Base-by-base conservation (phyloP, 768 basidiomycete species). In the Mycena chlorophos region DNA sequence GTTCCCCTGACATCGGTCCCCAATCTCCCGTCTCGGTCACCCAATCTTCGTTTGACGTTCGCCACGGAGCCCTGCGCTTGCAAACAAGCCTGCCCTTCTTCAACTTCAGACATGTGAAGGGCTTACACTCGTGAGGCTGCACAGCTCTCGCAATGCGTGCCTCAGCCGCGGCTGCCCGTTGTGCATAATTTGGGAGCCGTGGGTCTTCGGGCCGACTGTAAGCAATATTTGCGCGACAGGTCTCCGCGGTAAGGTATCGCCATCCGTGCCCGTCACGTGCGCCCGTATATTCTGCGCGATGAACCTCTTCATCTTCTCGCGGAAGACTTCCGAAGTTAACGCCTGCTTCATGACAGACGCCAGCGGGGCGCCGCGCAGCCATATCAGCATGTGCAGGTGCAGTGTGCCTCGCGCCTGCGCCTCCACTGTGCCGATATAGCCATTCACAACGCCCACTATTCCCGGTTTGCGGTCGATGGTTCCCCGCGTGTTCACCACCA, bases 371-470 rank as follows among this genome's bases (percentile, higher is more conserved):
- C 67, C 49, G 8, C 54, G 25, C 4, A 75, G 57, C 70, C 70
- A 75, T 0, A 76, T 1, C 0, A 77, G 51, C 17, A 75, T 45
- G 54, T 76, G 75, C 0, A 71, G 55, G 60, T 75, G 78, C 1
- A 78, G 61, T 2, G 66, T 69, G 0, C 70, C 72, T 19, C 73
- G 58, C 0, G 71, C 74, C 58, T 79, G 78, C 1, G 68, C 58
- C 62, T 79, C 76, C 0, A 77, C 71, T 0, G 66, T 59, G 0
- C 73, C 75, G 54, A 73, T 68, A 54, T 75, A 77, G 0, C 69
- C 75, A 17, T 39, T 31, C 1, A 73, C 60, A 3, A 50, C 5
- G 0, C 75, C 74, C 3, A 74, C 59, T 1, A 74, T 58, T 0
- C 75, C 76, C 20, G 46, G 61, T 3, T 51, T 29, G 3, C 64